These are phyloP conservation scores for Gossypium bickii DNA, from an alignment of 345 rosid genomes.

Conservation along the genomic window DNA sequence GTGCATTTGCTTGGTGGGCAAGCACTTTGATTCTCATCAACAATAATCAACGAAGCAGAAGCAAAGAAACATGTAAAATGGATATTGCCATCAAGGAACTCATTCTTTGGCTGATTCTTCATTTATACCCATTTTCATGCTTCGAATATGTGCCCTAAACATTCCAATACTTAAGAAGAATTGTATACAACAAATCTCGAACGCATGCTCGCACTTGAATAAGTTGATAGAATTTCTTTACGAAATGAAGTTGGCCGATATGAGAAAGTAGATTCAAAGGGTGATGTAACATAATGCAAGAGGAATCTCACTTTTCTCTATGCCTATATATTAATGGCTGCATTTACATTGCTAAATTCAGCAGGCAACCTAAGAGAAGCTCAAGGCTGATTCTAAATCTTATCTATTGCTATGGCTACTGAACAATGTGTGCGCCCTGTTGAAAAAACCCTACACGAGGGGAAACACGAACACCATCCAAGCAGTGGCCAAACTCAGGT, in stretches of 20 bases:
- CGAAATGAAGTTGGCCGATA: not conserved
- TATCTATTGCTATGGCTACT: not conserved
- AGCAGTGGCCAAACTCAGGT: not conserved
- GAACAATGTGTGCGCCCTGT: not conserved
- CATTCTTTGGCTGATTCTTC: not conserved
- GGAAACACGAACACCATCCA: not conserved
- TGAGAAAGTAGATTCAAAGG: conserved; percentile 4
- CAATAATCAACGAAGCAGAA: conserved; percentile 1
- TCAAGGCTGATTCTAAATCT: not conserved
- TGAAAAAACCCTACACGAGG: not conserved
- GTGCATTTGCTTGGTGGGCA: not conserved
- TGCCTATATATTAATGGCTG: not conserved
- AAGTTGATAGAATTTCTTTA: too few relatives aligned
- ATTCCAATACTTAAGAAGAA: too few relatives aligned
- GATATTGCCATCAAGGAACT: conserved; percentile 5
- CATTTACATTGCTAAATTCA: not conserved
- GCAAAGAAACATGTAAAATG: not conserved
- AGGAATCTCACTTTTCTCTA: not conserved
- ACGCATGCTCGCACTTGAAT: too few relatives aligned
- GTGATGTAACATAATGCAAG: not conserved
- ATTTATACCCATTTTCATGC: not conserved
- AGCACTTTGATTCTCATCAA: not conserved
- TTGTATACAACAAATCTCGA: too few relatives aligned
- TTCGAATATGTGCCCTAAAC: too few relatives aligned
- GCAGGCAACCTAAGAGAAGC: not conserved